These are phyloP conservation scores for Aegle marmelos DNA, from an alignment of 345 rosid species.

Conservation along the genomic window DNA sequence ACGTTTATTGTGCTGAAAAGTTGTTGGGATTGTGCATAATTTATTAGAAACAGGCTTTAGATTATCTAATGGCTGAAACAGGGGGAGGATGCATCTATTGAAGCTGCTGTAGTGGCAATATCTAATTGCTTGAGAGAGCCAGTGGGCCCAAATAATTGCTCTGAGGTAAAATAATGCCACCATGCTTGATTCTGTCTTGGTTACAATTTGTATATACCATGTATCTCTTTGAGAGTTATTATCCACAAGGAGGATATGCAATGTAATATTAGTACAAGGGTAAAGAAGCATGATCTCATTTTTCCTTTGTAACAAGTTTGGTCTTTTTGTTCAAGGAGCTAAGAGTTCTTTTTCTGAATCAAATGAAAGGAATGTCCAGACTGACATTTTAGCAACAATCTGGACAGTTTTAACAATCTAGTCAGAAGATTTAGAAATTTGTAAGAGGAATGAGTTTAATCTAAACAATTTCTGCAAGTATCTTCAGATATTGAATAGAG, in stretches of 20 bases:
- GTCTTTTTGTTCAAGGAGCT: background rate
- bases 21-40: background rate
- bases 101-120: slow-evolving; percentile 90
- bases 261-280: background rate
- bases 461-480: background rate
- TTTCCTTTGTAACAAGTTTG: background rate
- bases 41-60: background rate
- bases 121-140: slow-evolving; percentile 84
- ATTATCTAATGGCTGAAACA: slow-evolving; percentile 28
- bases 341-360: background rate
- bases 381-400: background rate
- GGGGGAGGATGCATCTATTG: slow-evolving; percentile 92
- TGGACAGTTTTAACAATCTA: background rate
- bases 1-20: background rate
- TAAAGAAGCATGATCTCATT: background rate
- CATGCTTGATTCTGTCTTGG: background rate
- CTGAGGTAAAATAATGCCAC: slow-evolving; percentile 48
- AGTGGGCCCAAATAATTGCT: slow-evolving; percentile 69
- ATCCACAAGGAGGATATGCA: background rate
- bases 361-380: background rate
- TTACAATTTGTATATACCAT: background rate
- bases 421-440: background rate
- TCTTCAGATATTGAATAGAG: background rate
- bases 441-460: background rate
- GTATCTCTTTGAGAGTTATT: slow-evolving; percentile 1